Evolutionary conservation across 768 basidiomycete genomes (phyloP).

Genomic region (Agaricus blazei): DNA sequence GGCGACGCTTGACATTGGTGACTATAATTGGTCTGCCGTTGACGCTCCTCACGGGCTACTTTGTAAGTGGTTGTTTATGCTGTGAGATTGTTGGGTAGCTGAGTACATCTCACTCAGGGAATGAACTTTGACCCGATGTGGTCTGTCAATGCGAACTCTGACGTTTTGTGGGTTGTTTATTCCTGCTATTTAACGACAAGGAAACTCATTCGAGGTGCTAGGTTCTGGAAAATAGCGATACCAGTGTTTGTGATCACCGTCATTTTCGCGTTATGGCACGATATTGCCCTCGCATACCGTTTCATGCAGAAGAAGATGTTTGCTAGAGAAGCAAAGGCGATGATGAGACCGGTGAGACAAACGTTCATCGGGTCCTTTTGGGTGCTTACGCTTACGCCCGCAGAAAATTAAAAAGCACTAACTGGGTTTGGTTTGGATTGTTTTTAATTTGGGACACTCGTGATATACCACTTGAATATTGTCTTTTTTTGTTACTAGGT

Average conservation of each 20-base stretch:
- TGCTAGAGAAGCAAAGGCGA: conserved; percentile 15
- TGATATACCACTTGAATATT: neutral
- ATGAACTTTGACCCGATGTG: conserved; percentile 61
- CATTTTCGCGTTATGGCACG: conserved; percentile 46
- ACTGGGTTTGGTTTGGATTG: neutral
- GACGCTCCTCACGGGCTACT: conserved; percentile 67
- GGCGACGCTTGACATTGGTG: conserved; percentile 61
- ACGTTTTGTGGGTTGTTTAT: conserved; percentile 36
- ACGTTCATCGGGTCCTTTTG: neutral
- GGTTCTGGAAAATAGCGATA: conserved; percentile 64
- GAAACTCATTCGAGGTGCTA: conserved; percentile 16
- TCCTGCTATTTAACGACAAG: neutral
- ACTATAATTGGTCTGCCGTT: conserved; percentile 71
- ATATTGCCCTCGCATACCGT: conserved; percentile 40
- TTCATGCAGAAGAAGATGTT: conserved; percentile 40
- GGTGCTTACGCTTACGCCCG: neutral
- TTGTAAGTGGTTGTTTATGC: conserved; percentile 24
- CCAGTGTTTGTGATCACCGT: conserved; percentile 53
- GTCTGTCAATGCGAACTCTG: conserved; percentile 40
- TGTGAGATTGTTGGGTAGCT: neutral
- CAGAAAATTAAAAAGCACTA: conserved; percentile 4
- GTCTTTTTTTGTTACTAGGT: neutral
- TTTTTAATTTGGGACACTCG: neutral
- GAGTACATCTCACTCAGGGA: conserved; percentile 32
- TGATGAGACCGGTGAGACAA: conserved; percentile 22